A percentile compares a stretch with the other conserved stretches of the same genome.
phyloP scores from a whole-genome alignment of 2,329 filamentous ascomycete species.

The Bertia moriformis region DNA sequence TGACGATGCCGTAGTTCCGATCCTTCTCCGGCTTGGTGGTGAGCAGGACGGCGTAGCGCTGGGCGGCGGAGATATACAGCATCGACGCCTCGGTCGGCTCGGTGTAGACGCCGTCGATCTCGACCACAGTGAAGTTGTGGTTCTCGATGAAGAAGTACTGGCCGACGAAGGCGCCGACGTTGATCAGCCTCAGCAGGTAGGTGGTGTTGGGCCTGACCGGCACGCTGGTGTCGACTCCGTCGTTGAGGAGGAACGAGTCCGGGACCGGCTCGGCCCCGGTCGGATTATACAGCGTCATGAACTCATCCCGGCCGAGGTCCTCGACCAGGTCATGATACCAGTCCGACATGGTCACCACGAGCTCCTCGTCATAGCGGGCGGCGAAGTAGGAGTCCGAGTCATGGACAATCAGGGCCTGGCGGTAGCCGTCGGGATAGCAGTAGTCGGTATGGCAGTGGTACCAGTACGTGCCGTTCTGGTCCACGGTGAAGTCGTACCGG shows the following conservation, averaged over 20 bases:
- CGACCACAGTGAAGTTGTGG: slow-evolving; percentile 21
- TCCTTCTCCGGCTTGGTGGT: slow-evolving; percentile 27
- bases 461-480: slow-evolving; percentile 63
- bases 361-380: slow-evolving; percentile 32
- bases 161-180: slow-evolving; percentile 33
- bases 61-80: slow-evolving; percentile 30
- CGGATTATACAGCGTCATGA: slow-evolving; percentile 28
- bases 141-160: slow-evolving; percentile 30
- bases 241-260: slow-evolving; percentile 35
- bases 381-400: slow-evolving; percentile 32
- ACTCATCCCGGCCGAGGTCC: slow-evolving; percentile 22
- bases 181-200: slow-evolving; percentile 37
- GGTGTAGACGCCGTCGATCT: slow-evolving; percentile 28
- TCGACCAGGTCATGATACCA: slow-evolving; percentile 46
- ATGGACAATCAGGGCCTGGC: slow-evolving; percentile 38
- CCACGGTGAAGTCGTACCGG: slow-evolving; percentile 56
- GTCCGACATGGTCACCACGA: slow-evolving; percentile 40
- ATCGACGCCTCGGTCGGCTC: slow-evolving; percentile 24
- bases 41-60: slow-evolving; percentile 31
- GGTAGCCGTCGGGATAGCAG: slow-evolving; percentile 43
- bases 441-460: slow-evolving; percentile 45
- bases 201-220: slow-evolving; percentile 30
- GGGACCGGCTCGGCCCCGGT: slow-evolving; percentile 40
- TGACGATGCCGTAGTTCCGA: slow-evolving; percentile 30
- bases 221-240: slow-evolving; percentile 26